A percentile compares a stretch with the other conserved stretches of the same genome.
These are phyloP conservation scores for Sporisorium graminicola DNA, from an alignment of 1,284 basidiomycete genomes.

Conservation along the genomic window DNA sequence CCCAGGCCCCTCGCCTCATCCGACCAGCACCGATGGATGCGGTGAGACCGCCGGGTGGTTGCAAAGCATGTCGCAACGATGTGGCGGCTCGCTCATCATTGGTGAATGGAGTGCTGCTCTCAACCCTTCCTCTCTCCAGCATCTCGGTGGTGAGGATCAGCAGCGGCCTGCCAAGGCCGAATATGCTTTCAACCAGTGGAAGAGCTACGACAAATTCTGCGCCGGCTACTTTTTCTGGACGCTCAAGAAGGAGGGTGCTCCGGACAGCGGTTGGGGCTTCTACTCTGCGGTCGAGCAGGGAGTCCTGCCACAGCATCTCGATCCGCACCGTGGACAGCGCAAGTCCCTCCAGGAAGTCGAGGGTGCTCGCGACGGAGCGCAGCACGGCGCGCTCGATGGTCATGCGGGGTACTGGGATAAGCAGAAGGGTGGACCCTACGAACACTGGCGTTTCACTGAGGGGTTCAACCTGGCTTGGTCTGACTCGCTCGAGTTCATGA, in stretches of 20 bases:
- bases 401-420: conserved; percentile 43
- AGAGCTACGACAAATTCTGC: conserved; percentile 77
- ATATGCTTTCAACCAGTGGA: conserved; percentile 77
- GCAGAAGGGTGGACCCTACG: conserved; percentile 72
- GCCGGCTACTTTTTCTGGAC: conserved; percentile 91
- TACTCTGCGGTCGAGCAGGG: conserved; percentile 78
- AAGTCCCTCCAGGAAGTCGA: conserved; percentile 34
- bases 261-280: conserved; percentile 83
- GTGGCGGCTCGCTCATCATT: conserved; percentile 78
- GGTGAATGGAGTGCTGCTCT: conserved; percentile 84
- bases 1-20: conserved; percentile 38
- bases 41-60: conserved; percentile 53
- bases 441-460: conserved; percentile 78
- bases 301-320: conserved; percentile 74
- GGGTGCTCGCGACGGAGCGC: conserved; percentile 24
- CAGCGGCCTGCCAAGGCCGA: conserved; percentile 73
- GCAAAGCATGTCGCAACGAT: conserved; percentile 56
- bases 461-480: conserved; percentile 81
- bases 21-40: conserved; percentile 28
- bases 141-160: conserved; percentile 69
- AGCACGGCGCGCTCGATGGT: conserved; percentile 24
- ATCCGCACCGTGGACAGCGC: conserved; percentile 39
- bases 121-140: conserved; percentile 76
- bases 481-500: conserved; percentile 76
- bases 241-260: conserved; percentile 79